Evolutionary conservation across 805 yeast species (phyloP).

Genomic region (Wickerhamiella domercqiae): DNA sequence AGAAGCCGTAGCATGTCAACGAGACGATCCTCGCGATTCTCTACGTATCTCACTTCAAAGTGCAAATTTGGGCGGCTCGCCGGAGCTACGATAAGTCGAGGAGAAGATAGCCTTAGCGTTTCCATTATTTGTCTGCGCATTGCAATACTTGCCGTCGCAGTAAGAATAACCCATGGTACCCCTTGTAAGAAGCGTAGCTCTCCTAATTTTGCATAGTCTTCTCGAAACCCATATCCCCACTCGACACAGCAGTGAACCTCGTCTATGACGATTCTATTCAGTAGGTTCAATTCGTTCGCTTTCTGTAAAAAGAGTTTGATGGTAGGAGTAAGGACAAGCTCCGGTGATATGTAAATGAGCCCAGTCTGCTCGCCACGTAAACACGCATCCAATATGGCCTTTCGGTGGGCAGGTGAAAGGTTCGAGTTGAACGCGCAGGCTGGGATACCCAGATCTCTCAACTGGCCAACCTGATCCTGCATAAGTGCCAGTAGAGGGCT

Average conservation of each 20-base stretch:
- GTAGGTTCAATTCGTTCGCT: constrained; percentile 37
- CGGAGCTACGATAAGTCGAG: constrained; percentile 41
- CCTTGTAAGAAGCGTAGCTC: constrained; percentile 58
- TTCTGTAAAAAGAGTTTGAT: constrained; percentile 47
- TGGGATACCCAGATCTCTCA: constrained; percentile 44
- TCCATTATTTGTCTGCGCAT: constrained; percentile 40
- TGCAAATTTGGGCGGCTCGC: constrained; percentile 77
- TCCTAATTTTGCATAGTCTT: constrained; percentile 75
- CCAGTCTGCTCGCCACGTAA: constrained; percentile 60
- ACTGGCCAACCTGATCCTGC: constrained; percentile 88
- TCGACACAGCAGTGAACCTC: constrained; percentile 97
- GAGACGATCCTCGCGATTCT: constrained; percentile 13
- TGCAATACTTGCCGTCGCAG: constrained; percentile 77
- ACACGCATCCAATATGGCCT: constrained; percentile 44
- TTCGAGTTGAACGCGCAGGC: constrained; percentile 82
- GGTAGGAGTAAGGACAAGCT: constrained; percentile 42
- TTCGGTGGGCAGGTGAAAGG: constrained; percentile 45
- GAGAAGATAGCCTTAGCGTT: constrained; percentile 42
- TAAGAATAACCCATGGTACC: constrained; percentile 85
- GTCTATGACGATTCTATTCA: constrained; percentile 83
- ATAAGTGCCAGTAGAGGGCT: constrained; percentile 89
- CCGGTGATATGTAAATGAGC: constrained; percentile 80
- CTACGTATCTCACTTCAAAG: constrained; percentile 61
- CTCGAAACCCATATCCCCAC: constrained; percentile 97
- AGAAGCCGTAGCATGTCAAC: constrained; percentile 15